These are phyloP conservation scores for Ceratobasidium sp. DNA, from an alignment of 1,284 basidiomycete genomes.

Conservation along the genomic window DNA sequence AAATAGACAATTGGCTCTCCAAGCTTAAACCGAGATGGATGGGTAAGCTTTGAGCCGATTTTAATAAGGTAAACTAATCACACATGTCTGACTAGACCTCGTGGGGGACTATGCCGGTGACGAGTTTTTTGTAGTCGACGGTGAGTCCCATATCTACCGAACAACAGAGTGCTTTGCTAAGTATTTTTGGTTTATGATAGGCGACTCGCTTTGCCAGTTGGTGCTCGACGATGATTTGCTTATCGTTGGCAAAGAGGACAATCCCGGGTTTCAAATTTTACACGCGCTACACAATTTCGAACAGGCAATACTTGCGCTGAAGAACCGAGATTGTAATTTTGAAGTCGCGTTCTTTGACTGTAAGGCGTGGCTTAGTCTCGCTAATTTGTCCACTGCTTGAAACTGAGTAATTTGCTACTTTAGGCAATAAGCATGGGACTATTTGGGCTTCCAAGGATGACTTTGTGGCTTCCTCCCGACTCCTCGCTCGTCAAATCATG, in stretches of 20 bases:
- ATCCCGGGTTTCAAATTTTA: slow-evolving; percentile 64
- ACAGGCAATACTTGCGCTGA: slow-evolving; percentile 58
- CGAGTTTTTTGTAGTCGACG: slow-evolving; percentile 71
- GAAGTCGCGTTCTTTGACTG: slow-evolving; percentile 70
- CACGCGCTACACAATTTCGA: slow-evolving; percentile 67
- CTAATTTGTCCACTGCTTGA: background rate
- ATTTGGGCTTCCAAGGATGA: slow-evolving; percentile 52
- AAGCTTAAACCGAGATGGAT: slow-evolving; percentile 5
- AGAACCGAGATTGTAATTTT: slow-evolving; percentile 61
- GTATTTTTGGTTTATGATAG: slow-evolving; percentile 50
- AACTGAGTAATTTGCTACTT: background rate
- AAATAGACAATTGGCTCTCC: background rate
- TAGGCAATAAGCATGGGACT: slow-evolving; percentile 57
- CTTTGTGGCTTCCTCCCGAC: slow-evolving; percentile 57
- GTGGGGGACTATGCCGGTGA: slow-evolving; percentile 71
- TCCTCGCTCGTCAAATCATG: slow-evolving; percentile 61
- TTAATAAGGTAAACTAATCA: background rate
- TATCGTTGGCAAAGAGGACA: slow-evolving; percentile 58
- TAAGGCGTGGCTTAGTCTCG: slow-evolving; percentile 49
- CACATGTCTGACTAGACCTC: slow-evolving; percentile 64
- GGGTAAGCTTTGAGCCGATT: background rate
- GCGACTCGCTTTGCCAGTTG: slow-evolving; percentile 66
- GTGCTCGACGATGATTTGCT: slow-evolving; percentile 66
- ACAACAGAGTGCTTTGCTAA: background rate
- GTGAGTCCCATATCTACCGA: slow-evolving; percentile 50